Evolutionary conservation across 495 filamentous ascomycete genomes (phyloP), one percentile per base, ranked within the genome.

Genomic region (Penicillium subrubescens): DNA sequence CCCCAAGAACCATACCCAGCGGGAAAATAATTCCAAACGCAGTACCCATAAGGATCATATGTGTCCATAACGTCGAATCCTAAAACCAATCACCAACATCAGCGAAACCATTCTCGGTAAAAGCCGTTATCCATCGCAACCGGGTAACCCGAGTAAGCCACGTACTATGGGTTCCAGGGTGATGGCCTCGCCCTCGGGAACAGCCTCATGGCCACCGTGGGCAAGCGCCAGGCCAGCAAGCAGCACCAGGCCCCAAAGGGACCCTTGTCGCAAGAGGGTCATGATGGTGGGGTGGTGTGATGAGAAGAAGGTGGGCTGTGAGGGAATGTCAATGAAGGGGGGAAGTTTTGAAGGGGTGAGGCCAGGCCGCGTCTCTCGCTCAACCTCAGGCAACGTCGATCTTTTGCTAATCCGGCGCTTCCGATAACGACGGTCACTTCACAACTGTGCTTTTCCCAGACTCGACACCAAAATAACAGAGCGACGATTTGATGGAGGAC

Each of bases 21-120:
- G 95, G 95, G 69, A 98, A 97, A 44, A 98, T 84, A 53, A 98
- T 77, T 58, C 95, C 95, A 83, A 96, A 98, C 29, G 92, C 83
- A 31, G 92, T 67, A 62, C 88, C 89, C 84, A 97, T 93, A n/a
- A 96, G 72, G 60, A 96, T 83, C 69, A 99, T 97, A 75, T 99
- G 95, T 33, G 89, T 80, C 95, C 94, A 99, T 88, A 99, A 75
- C 70, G 85, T 95, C 55, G 87, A 81, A 68, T 97, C 92, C 90
- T 94, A 39, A 2, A 10, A 8, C n/a, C 7, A 44, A 58, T 4
- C 14, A 33, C 21, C 23, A 51, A 37, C 59, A 57, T 56, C 43
- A 51, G 52, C 58, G 2, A 56, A 51, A 14, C n/a, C 33, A 27
- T 27, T 27, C 25, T 31, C 25, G 3, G 29, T 6, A 7, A 46